These are phyloP conservation scores for Solanum lignicaule DNA, from an alignment of 257 asterid genomes.

Conservation along the genomic window DNA sequence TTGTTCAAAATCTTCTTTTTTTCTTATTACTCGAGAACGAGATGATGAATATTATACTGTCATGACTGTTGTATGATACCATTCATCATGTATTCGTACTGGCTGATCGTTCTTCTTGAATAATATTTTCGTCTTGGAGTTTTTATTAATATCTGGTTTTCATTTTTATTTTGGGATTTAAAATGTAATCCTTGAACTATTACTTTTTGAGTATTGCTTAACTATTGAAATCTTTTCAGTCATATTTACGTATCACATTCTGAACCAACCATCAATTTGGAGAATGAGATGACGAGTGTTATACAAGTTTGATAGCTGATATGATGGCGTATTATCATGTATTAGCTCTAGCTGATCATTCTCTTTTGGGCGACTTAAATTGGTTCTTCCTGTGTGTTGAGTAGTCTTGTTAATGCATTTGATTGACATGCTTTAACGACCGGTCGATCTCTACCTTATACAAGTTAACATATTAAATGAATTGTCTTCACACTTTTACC, in stretches of 20 bases:
- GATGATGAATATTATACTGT: neutral
- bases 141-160: neutral
- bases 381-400: neutral
- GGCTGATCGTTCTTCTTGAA: neutral
- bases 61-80: slow-evolving; percentile 15
- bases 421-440: neutral
- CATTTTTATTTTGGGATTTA: neutral
- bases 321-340: slow-evolving; percentile 46
- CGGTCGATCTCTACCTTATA: neutral
- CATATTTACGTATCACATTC: neutral
- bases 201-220: neutral
- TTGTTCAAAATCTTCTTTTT: neutral
- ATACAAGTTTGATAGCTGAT: slow-evolving; percentile 22
- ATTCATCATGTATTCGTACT: slow-evolving; percentile 4
- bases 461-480: neutral
- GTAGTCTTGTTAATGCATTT: neutral
- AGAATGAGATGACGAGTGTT: slow-evolving; percentile 17
- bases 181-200: neutral
- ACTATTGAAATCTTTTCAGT: neutral
- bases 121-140: neutral
- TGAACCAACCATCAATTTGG: neutral
- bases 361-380: neutral
- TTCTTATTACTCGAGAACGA: neutral
- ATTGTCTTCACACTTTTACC: neutral
- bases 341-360: slow-evolving; percentile 73